Percentiles rank a stretch among this genome's conserved stretches.
Evolutionary conservation across 139 green algal species (phyloP).

Genomic region (Nannochloris sp.): DNA sequence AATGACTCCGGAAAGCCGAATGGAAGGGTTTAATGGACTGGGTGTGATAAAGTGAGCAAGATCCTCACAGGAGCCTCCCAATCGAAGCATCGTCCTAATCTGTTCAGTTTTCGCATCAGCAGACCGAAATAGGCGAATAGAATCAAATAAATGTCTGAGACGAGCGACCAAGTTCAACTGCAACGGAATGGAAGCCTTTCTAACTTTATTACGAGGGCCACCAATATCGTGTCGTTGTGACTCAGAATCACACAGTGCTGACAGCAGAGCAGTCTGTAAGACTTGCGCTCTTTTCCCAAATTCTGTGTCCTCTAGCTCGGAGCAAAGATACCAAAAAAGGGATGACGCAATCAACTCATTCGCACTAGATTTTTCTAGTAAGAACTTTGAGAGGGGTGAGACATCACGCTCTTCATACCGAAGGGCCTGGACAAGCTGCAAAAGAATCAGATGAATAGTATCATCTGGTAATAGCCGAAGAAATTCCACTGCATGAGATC

Average conservation of each 20-base stretch:
- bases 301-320: conserved; percentile 64
- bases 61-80: conserved; percentile 46
- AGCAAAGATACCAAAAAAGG: conserved; percentile 81
- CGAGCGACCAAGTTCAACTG: conserved; percentile 65
- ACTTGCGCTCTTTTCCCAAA: conserved; percentile 51
- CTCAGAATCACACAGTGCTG: background rate
- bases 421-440: conserved; percentile 91
- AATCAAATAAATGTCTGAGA: conserved; percentile 48
- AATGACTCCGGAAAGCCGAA: conserved; percentile 59
- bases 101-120: conserved; percentile 37
- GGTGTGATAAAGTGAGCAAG: conserved; percentile 51
- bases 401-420: conserved; percentile 71
- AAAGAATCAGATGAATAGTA: conserved; percentile 81
- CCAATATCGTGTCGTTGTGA: background rate
- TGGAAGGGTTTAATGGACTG: conserved; percentile 64
- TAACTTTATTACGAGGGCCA: background rate
- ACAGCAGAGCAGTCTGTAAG: conserved; percentile 38
- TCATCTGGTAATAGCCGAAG: conserved; percentile 67
- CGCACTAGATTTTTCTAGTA: conserved; percentile 46
- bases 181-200: conserved; percentile 33
- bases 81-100: conserved; percentile 23
- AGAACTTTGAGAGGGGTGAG: conserved; percentile 60
- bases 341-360: conserved; percentile 61
- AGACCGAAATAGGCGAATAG: conserved; percentile 37
- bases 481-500: conserved; percentile 57